Evolutionary conservation across 2,329 filamentous ascomycete species (phyloP), one percentile per base, ranked within the genome.

Genomic region (Apiospora koreana): DNA sequence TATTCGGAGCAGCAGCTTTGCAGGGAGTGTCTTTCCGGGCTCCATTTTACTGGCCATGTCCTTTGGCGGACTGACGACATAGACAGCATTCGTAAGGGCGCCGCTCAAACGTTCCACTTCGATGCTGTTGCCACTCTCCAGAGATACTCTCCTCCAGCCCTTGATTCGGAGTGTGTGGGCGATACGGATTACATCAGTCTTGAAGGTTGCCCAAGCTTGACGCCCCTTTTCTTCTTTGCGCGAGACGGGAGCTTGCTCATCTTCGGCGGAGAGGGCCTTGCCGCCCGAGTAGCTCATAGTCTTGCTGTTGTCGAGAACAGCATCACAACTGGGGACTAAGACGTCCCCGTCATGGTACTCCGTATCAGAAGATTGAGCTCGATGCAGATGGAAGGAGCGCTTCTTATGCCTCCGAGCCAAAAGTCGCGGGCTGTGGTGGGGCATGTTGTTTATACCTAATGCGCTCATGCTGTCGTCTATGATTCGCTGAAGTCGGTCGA

Each of bases 51-150:
- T 74, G 43, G 84, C 81, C 14, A 94, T 75, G 45, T 92, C 86
- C 48, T 88, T 84, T 0, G 95, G 95, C 1, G 95, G 95, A 1
- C 90, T 92, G 28, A 98, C 94, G 67, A 97, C 94, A 78, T 98
- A 99, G 45, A 99, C 95, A 14, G 95, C 94, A 79, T 99, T 99
- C 25, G 96, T 99, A 74, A 99, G 83, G 10, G 96, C 96, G 72
- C 96, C 96, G 79, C 95, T 98, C 38, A 97, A 85, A 67, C 93
- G 88, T 80, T 93, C 88, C 7, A 96, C 92, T 1, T 87, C 86
- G 73, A 96, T 91, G 46, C 85, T 85, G 67, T 89, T 88, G 73
- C 92, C 93, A 73, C 86, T 84, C 14, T 93, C 92, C 68, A 95
- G 83, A 0, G 94, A 88, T 0, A 99, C 90, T 71, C 91, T 91